Conservation (phyloP, 768 basidiomycete species). For the Tulasnella sp. region DNA sequence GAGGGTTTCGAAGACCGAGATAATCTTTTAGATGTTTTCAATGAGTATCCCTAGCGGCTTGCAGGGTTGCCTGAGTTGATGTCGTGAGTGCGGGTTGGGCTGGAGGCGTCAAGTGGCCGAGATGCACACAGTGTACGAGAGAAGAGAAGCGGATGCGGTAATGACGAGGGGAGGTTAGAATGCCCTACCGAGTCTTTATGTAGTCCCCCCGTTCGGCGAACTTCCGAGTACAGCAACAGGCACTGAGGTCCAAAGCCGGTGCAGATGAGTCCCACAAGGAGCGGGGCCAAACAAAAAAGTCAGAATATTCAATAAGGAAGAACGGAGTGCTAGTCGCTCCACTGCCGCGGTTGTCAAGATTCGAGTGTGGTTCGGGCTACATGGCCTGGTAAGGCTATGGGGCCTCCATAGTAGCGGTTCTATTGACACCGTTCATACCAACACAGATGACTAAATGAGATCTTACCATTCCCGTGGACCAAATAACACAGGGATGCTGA, state of each 20-base stretch:
- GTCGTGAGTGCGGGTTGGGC: not conserved
- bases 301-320: not conserved
- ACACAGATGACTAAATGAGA: not conserved
- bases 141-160: not conserved
- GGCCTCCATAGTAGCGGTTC: not conserved
- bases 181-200: not conserved
- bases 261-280: constrained; percentile 8
- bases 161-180: not conserved
- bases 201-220: not conserved
- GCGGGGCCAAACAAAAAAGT: constrained; percentile 15
- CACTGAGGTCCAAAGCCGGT: not conserved
- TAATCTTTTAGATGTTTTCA: not conserved
- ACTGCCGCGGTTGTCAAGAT: constrained; percentile 12
- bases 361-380: not conserved
- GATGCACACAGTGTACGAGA: not conserved
- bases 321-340: not conserved
- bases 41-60: not conserved
- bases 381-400: constrained; percentile 17
- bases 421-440: not conserved
- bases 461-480: constrained; percentile 7
- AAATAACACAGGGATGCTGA: not conserved
- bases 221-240: constrained; percentile 1
- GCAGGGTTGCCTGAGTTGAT: not conserved
- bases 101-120: not conserved
- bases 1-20: not conserved